Base-by-base conservation (phyloP, 2,329 filamentous ascomycete genomes). In the Phyllosticta citrichinensis region DNA sequence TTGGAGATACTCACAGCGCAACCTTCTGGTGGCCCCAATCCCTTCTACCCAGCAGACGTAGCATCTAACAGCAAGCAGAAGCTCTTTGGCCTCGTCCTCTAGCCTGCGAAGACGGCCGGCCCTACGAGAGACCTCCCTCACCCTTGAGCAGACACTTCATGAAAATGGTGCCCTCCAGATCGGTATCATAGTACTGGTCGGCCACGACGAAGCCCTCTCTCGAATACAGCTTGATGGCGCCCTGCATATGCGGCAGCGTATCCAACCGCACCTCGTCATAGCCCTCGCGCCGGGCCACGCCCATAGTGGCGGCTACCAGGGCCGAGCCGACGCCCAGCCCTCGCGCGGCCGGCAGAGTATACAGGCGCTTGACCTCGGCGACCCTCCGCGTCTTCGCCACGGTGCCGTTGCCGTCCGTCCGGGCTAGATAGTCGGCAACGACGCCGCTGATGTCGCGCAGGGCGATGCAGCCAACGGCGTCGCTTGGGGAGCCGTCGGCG, bases 321-420 rank as follows among this genome's bases (percentile, higher is more conserved):
- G 72, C 71, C 57, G 73, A 75, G 1, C 82, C 81, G 1, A 82
- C 67, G 0, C 81, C 80, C 12, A 74, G 65, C 2, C 82, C 79
- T 24, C 82, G 76, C 1, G 76, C 76, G 51, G 71, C 66, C 0
- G 79, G 79, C 2, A 71, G 63, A 9, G 83, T 75, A 64, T 82
- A 86, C 0, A 86, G 72, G 1, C 83, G 75, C 67, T 86, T 86
- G 73, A 85, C 80, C 68, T 86, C 83, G 65, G 78, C 58, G 27
- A 56, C 52, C 22, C 58, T 52, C 14, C 5, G 14, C 30, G 5
- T 55, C 19, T 40, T 17, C 17, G 51, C 11, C 9, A 5, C 47
- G 17, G 24, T 33, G 30, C 1, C 30, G 10, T 5, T 19, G 51
- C 10, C 6, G 30, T 22, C 25, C 17, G 25, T n/a, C 6, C 27